Percentiles rank a stretch among this genome's conserved stretches.
phyloP scores from a whole-genome alignment of 176 grass and related monocot genomes.

The barley (Hordeum vulgare) region MorexV3_pseudomolecules_assembly NC_058522.1:559205717-559206216 shows the following conservation, averaged over 20 bases:
- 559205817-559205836: background rate
- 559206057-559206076: background rate
- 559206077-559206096: background rate
- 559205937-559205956: slow-evolving; percentile 8
- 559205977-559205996: background rate
- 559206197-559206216: slow-evolving; percentile 82
- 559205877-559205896: slow-evolving; percentile 80
- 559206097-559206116: background rate
- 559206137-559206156: slow-evolving; percentile 70
- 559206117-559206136: background rate
- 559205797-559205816: background rate
- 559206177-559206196: slow-evolving; percentile 55
- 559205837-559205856: background rate
- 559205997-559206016: background rate
- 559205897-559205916: slow-evolving; percentile 79
- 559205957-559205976: slow-evolving; percentile 11
- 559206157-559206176: slow-evolving; percentile 52
- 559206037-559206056: background rate
- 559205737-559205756: slow-evolving; percentile 89
- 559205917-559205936: slow-evolving; percentile 68
- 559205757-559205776: slow-evolving; percentile 86
- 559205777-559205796: slow-evolving; percentile 58
- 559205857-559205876: slow-evolving; percentile 2
- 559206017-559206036: background rate
- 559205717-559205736: slow-evolving; percentile 91